Conservation (phyloP, 2,329 filamentous ascomycete genomes). For the Cladosporium austrohemisphaericum region DNA sequence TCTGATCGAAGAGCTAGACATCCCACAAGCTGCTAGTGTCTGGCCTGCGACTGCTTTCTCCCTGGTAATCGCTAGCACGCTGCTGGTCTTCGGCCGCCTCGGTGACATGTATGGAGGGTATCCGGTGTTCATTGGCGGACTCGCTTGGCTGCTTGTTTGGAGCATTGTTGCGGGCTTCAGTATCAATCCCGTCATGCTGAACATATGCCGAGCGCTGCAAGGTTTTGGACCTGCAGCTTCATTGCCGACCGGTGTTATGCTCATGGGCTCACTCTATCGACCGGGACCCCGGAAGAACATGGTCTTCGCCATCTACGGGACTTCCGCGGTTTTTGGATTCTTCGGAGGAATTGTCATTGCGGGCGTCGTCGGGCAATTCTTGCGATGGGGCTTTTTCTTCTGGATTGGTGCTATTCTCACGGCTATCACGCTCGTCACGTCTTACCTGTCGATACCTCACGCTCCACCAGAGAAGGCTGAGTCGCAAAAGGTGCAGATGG, state of each 20-base stretch:
- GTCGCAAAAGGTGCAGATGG: constrained; percentile 50
- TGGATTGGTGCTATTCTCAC: constrained; percentile 57
- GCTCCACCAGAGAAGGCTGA: constrained; percentile 29
- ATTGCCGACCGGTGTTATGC: constrained; percentile 28
- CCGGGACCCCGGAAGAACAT: constrained; percentile 33
- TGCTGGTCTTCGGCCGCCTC: constrained; percentile 42
- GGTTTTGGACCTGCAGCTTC: constrained; percentile 32
- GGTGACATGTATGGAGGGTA: constrained; percentile 60
- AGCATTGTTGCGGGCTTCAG: constrained; percentile 28
- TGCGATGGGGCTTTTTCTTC: constrained; percentile 64
- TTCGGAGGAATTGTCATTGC: constrained; percentile 62
- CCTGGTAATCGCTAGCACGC: constrained; percentile 44
- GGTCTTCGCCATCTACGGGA: constrained; percentile 41
- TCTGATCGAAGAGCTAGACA: constrained; percentile 57
- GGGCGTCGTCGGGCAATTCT: constrained; percentile 52
- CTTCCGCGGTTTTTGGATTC: constrained; percentile 53
- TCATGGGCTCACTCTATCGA: constrained; percentile 30
- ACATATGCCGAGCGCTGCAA: constrained; percentile 31
- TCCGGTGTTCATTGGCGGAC: constrained; percentile 55
- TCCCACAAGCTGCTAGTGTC: constrained; percentile 59
- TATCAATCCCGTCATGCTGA: constrained; percentile 30
- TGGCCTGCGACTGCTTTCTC: constrained; percentile 51
- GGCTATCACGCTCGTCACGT: constrained; percentile 43
- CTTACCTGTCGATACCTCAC: constrained; percentile 48
- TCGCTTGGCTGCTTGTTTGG: constrained; percentile 41